Percentiles rank a stretch among this genome's conserved stretches.
These are phyloP conservation scores for Butyriboletus loyo DNA, from an alignment of 768 basidiomycete genomes.

Conservation along the genomic window DNA sequence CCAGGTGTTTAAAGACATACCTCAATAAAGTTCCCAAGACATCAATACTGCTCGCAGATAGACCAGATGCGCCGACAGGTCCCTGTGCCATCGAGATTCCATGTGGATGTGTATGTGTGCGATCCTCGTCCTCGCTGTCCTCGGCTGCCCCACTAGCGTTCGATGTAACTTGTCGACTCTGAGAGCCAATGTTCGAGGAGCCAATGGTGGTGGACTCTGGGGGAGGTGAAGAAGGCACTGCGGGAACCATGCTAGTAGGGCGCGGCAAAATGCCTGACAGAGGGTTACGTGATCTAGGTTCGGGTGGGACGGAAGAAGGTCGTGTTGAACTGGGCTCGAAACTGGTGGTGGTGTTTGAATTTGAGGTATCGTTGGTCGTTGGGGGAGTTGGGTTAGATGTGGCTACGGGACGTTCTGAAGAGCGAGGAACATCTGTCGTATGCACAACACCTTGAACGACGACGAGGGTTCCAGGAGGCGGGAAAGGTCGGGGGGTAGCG, in stretches of 20 bases:
- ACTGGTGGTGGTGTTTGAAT: constrained; percentile 7
- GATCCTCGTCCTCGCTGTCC: constrained; percentile 18
- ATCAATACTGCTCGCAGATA: constrained; percentile 76
- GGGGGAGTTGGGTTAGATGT: constrained; percentile 9
- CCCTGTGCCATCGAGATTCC: constrained; percentile 26
- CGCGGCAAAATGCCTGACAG: constrained; percentile 42
- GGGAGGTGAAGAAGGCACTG: constrained; percentile 8
- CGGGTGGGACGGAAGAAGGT: constrained; percentile 27
- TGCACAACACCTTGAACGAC: constrained; percentile 84
- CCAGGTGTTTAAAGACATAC: constrained; percentile 35
- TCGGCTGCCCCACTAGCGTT: constrained; percentile 1
- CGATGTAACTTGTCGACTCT: background rate
- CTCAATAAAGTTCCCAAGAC: constrained; percentile 81
- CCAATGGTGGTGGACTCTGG: constrained; percentile 5
- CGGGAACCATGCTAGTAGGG: constrained; percentile 31
- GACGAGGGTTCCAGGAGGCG: constrained; percentile 74
- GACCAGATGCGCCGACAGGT: constrained; percentile 31
- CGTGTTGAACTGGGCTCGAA: constrained; percentile 5
- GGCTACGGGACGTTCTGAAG: constrained; percentile 22
- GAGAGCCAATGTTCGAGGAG: constrained; percentile 3
- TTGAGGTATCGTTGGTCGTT: constrained; percentile 1
- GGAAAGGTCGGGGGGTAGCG: constrained; percentile 46
- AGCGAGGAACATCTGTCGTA: constrained; percentile 60
- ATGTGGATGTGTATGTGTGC: constrained; percentile 14
- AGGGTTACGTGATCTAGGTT: constrained; percentile 31